Conservation (phyloP, 228 moss, liverwort and hornwort species). For the Sphagnum fallax region DNA sequence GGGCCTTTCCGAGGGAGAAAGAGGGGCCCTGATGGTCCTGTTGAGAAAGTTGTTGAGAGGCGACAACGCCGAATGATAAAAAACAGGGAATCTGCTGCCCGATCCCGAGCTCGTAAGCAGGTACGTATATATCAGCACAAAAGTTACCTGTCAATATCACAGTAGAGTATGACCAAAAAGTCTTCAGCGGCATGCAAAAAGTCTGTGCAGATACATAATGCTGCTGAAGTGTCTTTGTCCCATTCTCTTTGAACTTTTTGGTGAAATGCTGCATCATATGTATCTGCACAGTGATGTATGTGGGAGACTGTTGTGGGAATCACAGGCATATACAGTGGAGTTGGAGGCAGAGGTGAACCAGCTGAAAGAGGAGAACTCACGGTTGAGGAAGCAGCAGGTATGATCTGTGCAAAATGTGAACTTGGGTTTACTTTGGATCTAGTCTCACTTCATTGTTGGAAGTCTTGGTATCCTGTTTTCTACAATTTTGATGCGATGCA, state of each 20-base stretch:
- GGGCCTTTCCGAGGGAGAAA: slow-evolving; percentile 28
- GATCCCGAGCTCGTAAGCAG: slow-evolving; percentile 51
- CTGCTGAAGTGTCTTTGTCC: no score
- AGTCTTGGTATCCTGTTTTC: no score
- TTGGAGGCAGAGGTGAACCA: slow-evolving; percentile 62
- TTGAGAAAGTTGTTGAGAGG: slow-evolving; percentile 37
- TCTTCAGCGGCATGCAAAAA: no score
- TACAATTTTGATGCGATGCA: no score
- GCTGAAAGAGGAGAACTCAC: slow-evolving; percentile 51
- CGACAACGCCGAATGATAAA: slow-evolving; percentile 46
- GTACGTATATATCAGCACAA: neutral
- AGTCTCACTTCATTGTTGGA: no score
- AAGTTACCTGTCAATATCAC: no score
- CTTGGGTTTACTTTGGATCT: no score
- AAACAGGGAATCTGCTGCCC: slow-evolving; percentile 46
- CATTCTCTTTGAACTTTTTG: no score
- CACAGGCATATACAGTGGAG: slow-evolving; percentile 65
- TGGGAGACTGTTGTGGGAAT: neutral
- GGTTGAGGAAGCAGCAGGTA: slow-evolving; percentile 72
- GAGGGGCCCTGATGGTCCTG: slow-evolving; percentile 14
- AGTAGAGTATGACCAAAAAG: no score
- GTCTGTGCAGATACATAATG: no score
- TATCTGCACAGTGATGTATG: neutral
- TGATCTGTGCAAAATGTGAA: neutral
- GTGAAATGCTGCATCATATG: no score